Percentiles rank a stretch among this genome's conserved stretches.
phyloP scores from a whole-genome alignment of 106 monocot species.

The Platanthera zijinensis region DNA sequence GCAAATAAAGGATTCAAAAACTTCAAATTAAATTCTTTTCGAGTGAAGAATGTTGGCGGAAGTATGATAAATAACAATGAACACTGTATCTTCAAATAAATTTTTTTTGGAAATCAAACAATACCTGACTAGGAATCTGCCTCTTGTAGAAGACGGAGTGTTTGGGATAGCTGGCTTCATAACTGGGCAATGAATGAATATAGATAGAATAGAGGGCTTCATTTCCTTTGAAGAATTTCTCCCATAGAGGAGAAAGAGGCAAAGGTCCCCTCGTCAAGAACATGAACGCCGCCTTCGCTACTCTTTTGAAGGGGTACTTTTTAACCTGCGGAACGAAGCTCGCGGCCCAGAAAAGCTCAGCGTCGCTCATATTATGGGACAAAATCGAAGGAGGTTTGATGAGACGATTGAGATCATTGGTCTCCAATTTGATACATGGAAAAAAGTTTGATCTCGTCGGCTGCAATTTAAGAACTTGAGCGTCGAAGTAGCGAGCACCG shows the following conservation, averaged over 20 bases:
- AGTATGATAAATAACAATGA: not conserved
- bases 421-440: conserved; percentile 10
- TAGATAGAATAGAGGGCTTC: conserved; percentile 13
- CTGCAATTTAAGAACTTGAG: not conserved
- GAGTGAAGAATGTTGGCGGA: not conserved
- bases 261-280: conserved; percentile 22
- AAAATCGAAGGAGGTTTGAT: conserved; percentile 8
- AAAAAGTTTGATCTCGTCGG: not conserved
- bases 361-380: conserved; percentile 20
- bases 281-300: conserved; percentile 22
- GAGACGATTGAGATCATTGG: not conserved
- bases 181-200: conserved; percentile 19
- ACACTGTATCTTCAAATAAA: not conserved
- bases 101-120: not conserved
- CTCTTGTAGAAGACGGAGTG: conserved; percentile 20
- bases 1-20: not conserved
- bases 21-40: not conserved
- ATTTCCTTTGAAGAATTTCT: conserved; percentile 19
- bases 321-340: conserved; percentile 9
- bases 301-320: conserved; percentile 13
- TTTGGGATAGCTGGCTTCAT: conserved; percentile 6
- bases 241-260: conserved; percentile 19
- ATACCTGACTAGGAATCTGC: conserved; percentile 39
- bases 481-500: not conserved
- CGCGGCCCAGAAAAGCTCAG: conserved; percentile 20